Conservation (phyloP, 345 rosid genomes). For the Linum lewisii region DNA sequence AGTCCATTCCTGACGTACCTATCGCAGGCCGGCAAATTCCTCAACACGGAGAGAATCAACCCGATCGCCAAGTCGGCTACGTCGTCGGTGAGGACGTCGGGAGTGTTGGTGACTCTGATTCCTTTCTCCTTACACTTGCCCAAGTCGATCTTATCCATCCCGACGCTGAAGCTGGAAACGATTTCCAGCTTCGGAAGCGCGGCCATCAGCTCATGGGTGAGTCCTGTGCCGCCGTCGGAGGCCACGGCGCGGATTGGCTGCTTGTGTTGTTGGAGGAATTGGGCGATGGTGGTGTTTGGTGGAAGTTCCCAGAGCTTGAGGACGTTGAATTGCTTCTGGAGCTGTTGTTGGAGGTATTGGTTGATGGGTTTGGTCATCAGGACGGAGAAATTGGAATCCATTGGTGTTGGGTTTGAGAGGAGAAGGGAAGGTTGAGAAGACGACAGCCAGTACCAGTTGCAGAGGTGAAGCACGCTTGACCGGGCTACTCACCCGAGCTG, state of each 20-base stretch:
- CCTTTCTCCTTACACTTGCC: conserved; percentile 58
- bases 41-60: conserved; percentile 52
- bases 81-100: conserved; percentile 77
- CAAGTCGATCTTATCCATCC: conserved; percentile 77
- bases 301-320: conserved; percentile 30
- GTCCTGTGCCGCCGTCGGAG: conserved; percentile 40
- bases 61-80: conserved; percentile 86
- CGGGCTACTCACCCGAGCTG: no score
- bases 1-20: conserved; percentile 54
- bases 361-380: conserved; percentile 50
- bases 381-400: conserved; percentile 68
- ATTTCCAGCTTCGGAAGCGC: conserved; percentile 54
- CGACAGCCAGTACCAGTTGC: no score
- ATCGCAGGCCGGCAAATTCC: conserved; percentile 58
- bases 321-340: conserved; percentile 61
- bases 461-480: no score
- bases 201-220: conserved; percentile 34
- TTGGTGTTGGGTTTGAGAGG: conserved; percentile 4
- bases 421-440: no score
- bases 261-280: conserved; percentile 29
- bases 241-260: conserved; percentile 69
- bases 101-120: conserved; percentile 72
- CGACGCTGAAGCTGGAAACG: conserved; percentile 65
- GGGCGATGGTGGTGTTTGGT: conserved; percentile 25
- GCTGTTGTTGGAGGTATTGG: conserved; percentile 52